Conservation (phyloP, 257 asterid species). For the Henckelia pumila region DNA sequence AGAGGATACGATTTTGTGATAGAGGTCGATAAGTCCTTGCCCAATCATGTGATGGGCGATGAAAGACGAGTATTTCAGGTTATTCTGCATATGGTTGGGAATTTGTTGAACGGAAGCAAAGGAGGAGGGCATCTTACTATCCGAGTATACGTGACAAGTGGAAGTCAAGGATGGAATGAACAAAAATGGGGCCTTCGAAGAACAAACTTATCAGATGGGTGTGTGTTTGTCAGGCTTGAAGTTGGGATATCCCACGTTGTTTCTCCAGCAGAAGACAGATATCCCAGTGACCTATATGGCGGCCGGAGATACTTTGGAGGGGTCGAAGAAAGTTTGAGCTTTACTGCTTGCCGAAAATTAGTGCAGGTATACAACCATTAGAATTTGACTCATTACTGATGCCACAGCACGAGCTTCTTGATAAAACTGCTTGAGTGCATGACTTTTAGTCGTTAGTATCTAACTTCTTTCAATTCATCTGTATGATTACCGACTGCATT, state of each 20-base stretch:
- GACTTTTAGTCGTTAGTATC: not conserved
- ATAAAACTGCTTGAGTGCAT: not conserved
- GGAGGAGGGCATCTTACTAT: conserved; percentile 59
- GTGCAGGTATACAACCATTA: conserved; percentile 60
- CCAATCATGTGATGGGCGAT: conserved; percentile 85
- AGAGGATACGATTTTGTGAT: conserved; percentile 54
- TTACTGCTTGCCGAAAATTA: conserved; percentile 72
- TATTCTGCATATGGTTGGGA: conserved; percentile 82
- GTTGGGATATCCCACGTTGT: conserved; percentile 43
- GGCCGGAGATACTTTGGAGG: conserved; percentile 39
- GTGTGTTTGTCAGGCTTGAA: conserved; percentile 49
- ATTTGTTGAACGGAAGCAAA: conserved; percentile 49
- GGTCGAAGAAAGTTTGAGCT: conserved; percentile 75
- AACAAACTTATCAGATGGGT: conserved; percentile 60
- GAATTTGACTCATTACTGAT: conserved; percentile 13
- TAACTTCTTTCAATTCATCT: not conserved
- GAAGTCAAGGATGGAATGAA: conserved; percentile 56
- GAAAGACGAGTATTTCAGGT: conserved; percentile 86
- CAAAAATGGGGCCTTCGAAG: conserved; percentile 67
- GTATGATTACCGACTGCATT: not conserved
- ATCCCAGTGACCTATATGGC: conserved; percentile 24
- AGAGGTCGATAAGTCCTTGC: conserved; percentile 72
- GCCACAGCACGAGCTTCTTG: not conserved
- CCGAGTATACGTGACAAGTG: conserved; percentile 47
- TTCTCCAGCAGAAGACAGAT: conserved; percentile 33